Evolutionary conservation across 441 rosid genomes (phyloP).

Genomic region (Adansonia madagascariensis): DNA sequence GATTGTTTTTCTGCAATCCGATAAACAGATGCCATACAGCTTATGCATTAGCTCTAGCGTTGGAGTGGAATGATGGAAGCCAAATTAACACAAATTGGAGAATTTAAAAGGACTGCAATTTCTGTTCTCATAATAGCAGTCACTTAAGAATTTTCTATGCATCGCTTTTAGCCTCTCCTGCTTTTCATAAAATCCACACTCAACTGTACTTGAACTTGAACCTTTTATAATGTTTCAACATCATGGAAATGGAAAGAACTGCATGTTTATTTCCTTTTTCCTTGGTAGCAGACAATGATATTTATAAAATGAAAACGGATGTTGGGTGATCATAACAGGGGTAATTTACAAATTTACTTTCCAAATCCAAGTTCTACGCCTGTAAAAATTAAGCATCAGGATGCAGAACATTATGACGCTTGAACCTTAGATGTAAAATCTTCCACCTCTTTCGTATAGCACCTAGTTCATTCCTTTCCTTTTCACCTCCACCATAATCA

Average conservation of each 20-base stretch:
- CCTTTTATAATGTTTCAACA: background rate
- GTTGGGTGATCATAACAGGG: background rate
- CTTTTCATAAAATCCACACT: background rate
- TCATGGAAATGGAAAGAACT: constrained; percentile 10
- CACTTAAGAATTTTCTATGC: background rate
- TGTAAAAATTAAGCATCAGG: background rate
- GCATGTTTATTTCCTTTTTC: background rate
- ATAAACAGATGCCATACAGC: background rate
- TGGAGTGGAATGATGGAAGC: background rate
- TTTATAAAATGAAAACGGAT: background rate
- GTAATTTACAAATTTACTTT: constrained; percentile 1
- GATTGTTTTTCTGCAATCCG: constrained; percentile 58
- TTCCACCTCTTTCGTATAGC: constrained; percentile 97
- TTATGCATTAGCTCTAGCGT: background rate
- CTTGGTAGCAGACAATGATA: constrained; percentile 6
- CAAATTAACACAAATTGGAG: background rate
- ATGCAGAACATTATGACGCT: constrained; percentile 14
- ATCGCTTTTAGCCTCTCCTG: background rate
- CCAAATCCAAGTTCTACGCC: background rate
- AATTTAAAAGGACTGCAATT: background rate
- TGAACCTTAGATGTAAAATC: constrained; percentile 73
- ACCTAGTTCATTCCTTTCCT: constrained; percentile 74
- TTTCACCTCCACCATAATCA: constrained; percentile 88
- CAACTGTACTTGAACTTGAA: background rate
- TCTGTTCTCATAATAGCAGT: background rate